phyloP scores from a whole-genome alignment of 164 flowering plant species.

The Chloranthus sessilifolius region DNA sequence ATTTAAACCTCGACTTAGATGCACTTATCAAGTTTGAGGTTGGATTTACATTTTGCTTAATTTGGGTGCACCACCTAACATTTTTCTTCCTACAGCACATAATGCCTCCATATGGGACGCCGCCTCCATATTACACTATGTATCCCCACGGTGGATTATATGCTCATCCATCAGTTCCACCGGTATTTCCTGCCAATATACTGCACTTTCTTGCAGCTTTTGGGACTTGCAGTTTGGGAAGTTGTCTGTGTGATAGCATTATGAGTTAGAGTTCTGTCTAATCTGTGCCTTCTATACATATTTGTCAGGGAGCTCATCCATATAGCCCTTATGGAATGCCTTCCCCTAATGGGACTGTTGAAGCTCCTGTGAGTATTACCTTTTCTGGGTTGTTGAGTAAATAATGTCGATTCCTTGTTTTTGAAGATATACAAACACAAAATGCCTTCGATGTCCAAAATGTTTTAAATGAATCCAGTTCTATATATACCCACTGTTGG shows the following conservation, averaged over 20 bases:
- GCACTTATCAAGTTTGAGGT: background rate
- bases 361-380: conserved; percentile 23
- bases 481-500: background rate
- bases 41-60: too few relatives aligned
- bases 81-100: conserved; percentile 26
- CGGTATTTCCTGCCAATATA: conserved; percentile 14
- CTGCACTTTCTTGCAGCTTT: background rate
- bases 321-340: conserved; percentile 28
- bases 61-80: too few relatives aligned
- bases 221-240: background rate
- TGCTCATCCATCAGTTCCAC: conserved; percentile 32
- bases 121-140: conserved; percentile 32
- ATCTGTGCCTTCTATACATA: conserved; percentile 2
- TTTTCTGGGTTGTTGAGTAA: conserved; percentile 3
- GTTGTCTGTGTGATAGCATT: conserved; percentile 6
- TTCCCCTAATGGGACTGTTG: conserved; percentile 26
- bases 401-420: background rate
- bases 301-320: conserved; percentile 32
- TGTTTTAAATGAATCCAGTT: background rate
- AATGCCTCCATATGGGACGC: conserved; percentile 32
- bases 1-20: background rate
- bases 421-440: background rate
- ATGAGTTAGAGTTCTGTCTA: too few relatives aligned
- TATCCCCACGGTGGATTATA: conserved; percentile 31
- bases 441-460: background rate